These are phyloP conservation scores for Boletus huronensis DNA, from an alignment of 768 basidiomycete genomes.

Conservation along the genomic window DNA sequence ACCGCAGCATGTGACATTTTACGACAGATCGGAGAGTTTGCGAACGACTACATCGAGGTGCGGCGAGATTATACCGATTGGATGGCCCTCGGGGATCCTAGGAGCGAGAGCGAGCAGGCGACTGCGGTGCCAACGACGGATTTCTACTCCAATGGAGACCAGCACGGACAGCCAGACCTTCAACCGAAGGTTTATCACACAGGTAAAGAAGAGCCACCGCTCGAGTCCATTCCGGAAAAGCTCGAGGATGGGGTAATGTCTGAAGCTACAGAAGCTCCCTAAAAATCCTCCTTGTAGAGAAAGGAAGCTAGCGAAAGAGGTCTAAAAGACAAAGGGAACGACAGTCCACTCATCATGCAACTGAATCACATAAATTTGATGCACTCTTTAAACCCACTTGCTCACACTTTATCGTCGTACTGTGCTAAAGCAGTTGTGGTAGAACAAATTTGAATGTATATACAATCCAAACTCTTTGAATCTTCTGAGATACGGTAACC, in stretches of 20 bases:
- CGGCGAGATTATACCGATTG: slow-evolving; percentile 63
- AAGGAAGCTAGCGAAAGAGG: not conserved
- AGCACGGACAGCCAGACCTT: slow-evolving; percentile 37
- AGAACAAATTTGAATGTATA: not conserved
- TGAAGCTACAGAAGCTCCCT: not conserved
- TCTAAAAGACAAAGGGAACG: not conserved
- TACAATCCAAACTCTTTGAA: not conserved
- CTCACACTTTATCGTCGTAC: not conserved
- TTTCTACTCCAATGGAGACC: slow-evolving; percentile 32
- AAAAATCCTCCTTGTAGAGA: not conserved
- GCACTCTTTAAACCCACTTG: not conserved
- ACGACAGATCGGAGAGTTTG: slow-evolving; percentile 62
- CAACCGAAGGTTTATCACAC: not conserved
- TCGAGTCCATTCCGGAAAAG: slow-evolving; percentile 20
- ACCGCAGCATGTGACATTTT: not conserved
- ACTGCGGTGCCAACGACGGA: slow-evolving; percentile 11
- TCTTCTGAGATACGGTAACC: not conserved
- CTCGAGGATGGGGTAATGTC: not conserved
- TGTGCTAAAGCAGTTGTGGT: not conserved
- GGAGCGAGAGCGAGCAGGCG: slow-evolving; percentile 7
- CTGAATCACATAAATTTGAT: not conserved
- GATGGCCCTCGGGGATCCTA: slow-evolving; percentile 30
- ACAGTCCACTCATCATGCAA: not conserved
- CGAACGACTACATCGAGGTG: slow-evolving; percentile 65
- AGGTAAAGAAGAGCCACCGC: slow-evolving; percentile 13